phyloP scores from a whole-genome alignment of 108 stramenopile genomes.

The Conticribra weissflogii region DNA sequence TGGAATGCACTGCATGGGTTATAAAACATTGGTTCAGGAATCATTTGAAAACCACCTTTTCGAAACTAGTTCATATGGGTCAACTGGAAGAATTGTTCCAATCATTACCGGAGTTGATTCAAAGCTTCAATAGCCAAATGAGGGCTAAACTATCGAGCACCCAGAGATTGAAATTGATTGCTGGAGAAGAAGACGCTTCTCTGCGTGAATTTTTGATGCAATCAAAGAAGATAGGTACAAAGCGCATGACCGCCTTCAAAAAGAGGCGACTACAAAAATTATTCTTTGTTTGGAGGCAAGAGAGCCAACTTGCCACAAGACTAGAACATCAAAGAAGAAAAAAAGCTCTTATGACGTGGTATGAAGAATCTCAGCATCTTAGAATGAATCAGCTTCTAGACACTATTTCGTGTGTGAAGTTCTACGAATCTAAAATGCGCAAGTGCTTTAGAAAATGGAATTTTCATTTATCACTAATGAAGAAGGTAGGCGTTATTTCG shows the following conservation, averaged over 20 bases:
- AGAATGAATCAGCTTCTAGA: not conserved
- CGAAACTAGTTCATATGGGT: not conserved
- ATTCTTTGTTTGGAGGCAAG: slow-evolving; percentile 14
- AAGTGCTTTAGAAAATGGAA: not conserved
- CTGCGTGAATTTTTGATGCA: slow-evolving; percentile 8
- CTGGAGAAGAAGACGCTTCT: slow-evolving; percentile 17
- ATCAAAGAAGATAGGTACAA: slow-evolving; percentile 17
- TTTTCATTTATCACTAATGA: not conserved
- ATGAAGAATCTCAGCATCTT: slow-evolving; percentile 4
- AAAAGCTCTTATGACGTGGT: slow-evolving; percentile 12
- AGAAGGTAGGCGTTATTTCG: slow-evolving; percentile 12
- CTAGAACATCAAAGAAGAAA: not conserved
- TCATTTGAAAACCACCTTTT: not conserved
- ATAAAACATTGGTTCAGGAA: slow-evolving; percentile 8
- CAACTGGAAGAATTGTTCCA: slow-evolving; percentile 11
- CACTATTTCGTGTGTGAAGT: not conserved
- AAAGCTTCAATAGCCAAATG: slow-evolving; percentile 26
- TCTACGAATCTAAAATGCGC: not conserved
- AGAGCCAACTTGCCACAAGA: not conserved
- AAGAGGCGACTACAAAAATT: not conserved
- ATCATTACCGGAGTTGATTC: slow-evolving; percentile 3
- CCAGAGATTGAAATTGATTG: slow-evolving; percentile 20
- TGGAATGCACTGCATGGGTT: slow-evolving; percentile 11
- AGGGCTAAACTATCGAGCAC: slow-evolving; percentile 8
- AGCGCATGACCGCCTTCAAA: slow-evolving; percentile 4